These are phyloP conservation scores for Fragilaria crotonensis DNA, from an alignment of 108 stramenopile genomes.

Conservation along the genomic window DNA sequence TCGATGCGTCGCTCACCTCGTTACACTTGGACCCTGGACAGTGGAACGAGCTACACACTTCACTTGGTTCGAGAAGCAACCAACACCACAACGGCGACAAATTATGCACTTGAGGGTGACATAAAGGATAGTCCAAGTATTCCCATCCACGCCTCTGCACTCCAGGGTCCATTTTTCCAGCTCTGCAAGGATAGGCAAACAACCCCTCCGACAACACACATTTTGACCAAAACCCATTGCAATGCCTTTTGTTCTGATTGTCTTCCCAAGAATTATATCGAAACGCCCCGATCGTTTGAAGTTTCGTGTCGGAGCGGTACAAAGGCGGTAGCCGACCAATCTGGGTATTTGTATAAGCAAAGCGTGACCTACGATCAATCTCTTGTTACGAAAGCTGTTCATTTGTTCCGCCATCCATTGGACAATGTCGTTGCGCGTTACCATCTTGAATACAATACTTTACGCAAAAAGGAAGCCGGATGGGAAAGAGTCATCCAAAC, in stretches of 20 bases:
- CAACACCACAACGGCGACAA: slow-evolving; percentile 51
- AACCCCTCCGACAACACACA: slow-evolving; percentile 19
- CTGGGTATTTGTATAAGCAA: too few relatives aligned
- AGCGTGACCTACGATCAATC: not conserved
- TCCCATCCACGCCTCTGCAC: slow-evolving; percentile 13
- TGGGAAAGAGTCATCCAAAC: slow-evolving; percentile 17
- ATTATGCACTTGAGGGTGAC: slow-evolving; percentile 47
- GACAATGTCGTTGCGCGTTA: slow-evolving; percentile 56
- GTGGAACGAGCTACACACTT: slow-evolving; percentile 15
- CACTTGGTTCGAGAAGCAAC: slow-evolving; percentile 29
- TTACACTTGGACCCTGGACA: not conserved
- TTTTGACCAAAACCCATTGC: slow-evolving; percentile 56
- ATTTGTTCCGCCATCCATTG: slow-evolving; percentile 53
- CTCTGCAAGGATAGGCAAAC: slow-evolving; percentile 26
- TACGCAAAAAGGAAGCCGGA: slow-evolving; percentile 18
- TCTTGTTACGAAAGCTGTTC: slow-evolving; percentile 30
- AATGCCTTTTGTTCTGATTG: slow-evolving; percentile 25
- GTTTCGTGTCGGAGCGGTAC: slow-evolving; percentile 1
- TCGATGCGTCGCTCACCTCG: not conserved
- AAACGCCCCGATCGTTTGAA: slow-evolving; percentile 2
- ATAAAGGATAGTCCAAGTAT: slow-evolving; percentile 31
- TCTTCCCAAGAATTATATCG: not conserved
- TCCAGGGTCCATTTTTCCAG: slow-evolving; percentile 36
- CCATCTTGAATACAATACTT: slow-evolving; percentile 29
- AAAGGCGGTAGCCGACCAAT: too few relatives aligned